Evolutionary conservation across 1,284 basidiomycete species (phyloP), one percentile per base, ranked within the genome.

Genomic region (Irpex rosettiformis): DNA sequence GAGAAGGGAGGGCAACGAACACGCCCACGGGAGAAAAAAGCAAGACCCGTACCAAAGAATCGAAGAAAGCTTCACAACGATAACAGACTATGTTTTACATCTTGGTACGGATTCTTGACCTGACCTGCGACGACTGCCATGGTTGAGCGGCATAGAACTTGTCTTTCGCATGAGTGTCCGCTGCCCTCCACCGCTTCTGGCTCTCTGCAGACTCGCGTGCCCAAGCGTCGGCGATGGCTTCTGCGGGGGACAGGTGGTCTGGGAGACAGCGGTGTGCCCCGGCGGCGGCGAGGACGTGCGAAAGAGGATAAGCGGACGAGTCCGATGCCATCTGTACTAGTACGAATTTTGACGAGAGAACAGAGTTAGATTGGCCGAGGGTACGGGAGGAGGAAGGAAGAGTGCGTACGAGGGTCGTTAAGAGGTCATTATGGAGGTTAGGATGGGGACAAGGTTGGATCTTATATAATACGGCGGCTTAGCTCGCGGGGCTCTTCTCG

Each of bases 151-250:
- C 69, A 27, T 66, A 58, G 56, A 71, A 71, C 61, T 67, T 69
- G 58, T 82, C 77, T 64, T 77, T 79, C 58, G 76, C 76, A 16
- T 62, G 62, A 18, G 57, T 58, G 64, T 88, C 82, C 57, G 81
- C 76, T 60, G 72, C 74, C 60, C 77, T 74, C 86, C 86, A 89
- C 62, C 72, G 75, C 56, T 80, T 77, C 68, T 86, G 79, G 62
- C 73, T 82, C 69, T 86, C 81, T 13, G 69, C 63, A 13, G 82
- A 79, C 70, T 86, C 83, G 52, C 76, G 73, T 66, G 77, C 79
- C 86, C 87, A 88, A 56, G 83, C 83, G 47, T 84, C 80, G 40
- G 83, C 84, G 67, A 89, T 88, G 27, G 80, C 78, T 64, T 85
- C 80, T 7, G 82, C 80, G 42, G 83, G 82, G 13, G 84, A 78